phyloP scores from a whole-genome alignment of 441 rosid genomes.

The Bocquillonia castaneifolia region DNA sequence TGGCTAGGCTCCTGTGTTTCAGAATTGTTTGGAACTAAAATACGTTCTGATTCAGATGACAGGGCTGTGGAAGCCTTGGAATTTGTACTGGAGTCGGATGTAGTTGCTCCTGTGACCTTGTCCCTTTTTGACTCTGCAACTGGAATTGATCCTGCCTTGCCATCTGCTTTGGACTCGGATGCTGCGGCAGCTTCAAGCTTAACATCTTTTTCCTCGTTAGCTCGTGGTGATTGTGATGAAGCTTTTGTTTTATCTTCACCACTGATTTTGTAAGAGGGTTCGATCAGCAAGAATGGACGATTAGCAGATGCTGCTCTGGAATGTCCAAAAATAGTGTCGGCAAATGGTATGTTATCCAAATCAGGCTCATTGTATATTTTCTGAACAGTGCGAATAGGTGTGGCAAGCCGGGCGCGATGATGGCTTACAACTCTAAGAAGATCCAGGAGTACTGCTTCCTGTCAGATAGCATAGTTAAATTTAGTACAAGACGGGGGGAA shows the following conservation, averaged over 20 bases:
- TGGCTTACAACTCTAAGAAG: slow-evolving; percentile 89
- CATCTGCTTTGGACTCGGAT: slow-evolving; percentile 28
- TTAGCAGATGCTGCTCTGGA: slow-evolving; percentile 52
- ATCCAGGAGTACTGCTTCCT: slow-evolving; percentile 84
- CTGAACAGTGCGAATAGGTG: slow-evolving; percentile 86
- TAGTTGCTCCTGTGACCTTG: slow-evolving; percentile 24
- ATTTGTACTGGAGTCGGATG: slow-evolving; percentile 28
- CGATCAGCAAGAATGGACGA: slow-evolving; percentile 58
- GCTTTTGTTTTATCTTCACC: slow-evolving; percentile 60
- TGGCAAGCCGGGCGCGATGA: slow-evolving; percentile 85
- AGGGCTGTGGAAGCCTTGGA: slow-evolving; percentile 22
- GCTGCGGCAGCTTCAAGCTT: slow-evolving; percentile 38
- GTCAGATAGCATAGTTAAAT: slow-evolving; percentile 23
- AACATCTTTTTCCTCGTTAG: slow-evolving; percentile 45
- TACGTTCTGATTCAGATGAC: slow-evolving; percentile 22
- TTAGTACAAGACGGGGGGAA: not conserved
- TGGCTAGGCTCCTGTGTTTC: slow-evolving; percentile 27
- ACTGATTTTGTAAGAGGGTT: slow-evolving; percentile 66
- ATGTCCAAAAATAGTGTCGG: slow-evolving; percentile 46
- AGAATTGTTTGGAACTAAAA: slow-evolving; percentile 21
- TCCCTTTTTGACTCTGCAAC: slow-evolving; percentile 36
- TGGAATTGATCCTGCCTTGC: slow-evolving; percentile 31
- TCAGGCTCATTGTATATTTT: slow-evolving; percentile 59
- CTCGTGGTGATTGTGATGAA: slow-evolving; percentile 29
- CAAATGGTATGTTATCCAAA: slow-evolving; percentile 62